These are phyloP conservation scores for Sesbania bispinosa DNA, from an alignment of 306 rosid species.

Conservation along the genomic window DNA sequence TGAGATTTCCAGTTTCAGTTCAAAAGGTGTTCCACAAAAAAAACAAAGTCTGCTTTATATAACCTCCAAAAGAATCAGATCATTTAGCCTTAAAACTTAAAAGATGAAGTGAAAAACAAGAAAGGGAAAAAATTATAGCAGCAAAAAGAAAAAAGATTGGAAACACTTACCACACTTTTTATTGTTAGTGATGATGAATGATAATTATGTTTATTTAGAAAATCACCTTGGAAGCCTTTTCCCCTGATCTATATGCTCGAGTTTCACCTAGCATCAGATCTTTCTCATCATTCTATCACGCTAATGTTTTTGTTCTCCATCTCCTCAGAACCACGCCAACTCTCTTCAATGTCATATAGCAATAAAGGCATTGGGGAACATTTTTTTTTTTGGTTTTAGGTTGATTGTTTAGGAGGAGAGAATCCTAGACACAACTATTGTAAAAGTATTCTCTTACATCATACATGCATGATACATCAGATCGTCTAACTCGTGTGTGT, in stretches of 20 bases:
- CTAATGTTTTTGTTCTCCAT: neutral
- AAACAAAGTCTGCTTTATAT: neutral
- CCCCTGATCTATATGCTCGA: too few relatives aligned
- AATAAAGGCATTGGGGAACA: neutral
- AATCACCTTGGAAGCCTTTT: neutral
- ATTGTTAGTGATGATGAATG: neutral
- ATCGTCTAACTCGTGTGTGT: neutral
- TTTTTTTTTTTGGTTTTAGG: too few relatives aligned
- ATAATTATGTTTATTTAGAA: neutral
- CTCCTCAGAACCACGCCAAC: neutral
- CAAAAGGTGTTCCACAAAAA: neutral
- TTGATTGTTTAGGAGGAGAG: neutral
- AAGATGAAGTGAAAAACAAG: neutral
- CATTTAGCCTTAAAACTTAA: neutral
- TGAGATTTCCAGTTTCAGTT: neutral
- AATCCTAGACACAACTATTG: neutral
- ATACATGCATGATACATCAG: neutral
- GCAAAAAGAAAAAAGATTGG: slow-evolving; percentile 13
- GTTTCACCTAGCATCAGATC: too few relatives aligned
- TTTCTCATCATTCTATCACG: neutral
- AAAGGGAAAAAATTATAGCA: neutral
- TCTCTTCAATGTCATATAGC: neutral
- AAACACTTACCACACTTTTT: neutral
- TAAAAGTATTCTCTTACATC: neutral
- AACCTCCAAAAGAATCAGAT: neutral